These are phyloP conservation scores for Wickerhamiella parazyma DNA, from an alignment of 805 yeast genomes.

Conservation along the genomic window DNA sequence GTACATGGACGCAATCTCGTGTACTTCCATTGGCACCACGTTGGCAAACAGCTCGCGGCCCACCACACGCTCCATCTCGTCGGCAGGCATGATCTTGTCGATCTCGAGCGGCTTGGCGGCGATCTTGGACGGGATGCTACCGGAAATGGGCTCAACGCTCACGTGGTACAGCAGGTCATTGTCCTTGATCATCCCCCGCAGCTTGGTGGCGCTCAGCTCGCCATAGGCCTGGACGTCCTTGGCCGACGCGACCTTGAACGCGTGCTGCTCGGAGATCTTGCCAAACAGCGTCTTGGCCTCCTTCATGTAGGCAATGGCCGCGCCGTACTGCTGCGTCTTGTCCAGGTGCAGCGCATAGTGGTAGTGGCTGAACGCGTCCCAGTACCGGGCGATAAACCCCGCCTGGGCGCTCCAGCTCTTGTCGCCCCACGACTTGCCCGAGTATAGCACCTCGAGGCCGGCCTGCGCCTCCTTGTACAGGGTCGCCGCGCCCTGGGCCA, in stretches of 20 bases:
- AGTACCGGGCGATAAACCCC: conserved; percentile 41
- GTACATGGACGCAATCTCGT: conserved; percentile 74
- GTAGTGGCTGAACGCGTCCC: conserved; percentile 45
- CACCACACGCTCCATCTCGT: conserved; percentile 35
- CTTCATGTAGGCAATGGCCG: conserved; percentile 52
- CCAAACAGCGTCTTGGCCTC: conserved; percentile 28
- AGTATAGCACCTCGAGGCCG: conserved; percentile 24
- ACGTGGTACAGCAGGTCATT: conserved; percentile 86
- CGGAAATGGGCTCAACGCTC: conserved; percentile 48
- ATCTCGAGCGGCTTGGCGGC: conserved; percentile 49
- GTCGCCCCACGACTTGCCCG: conserved; percentile 30
- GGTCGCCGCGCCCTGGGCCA: conserved; percentile 48
- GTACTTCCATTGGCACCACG: conserved; percentile 75
- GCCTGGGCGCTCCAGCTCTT: conserved; percentile 39
- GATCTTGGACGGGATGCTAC: conserved; percentile 54
- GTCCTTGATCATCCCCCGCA: conserved; percentile 47
- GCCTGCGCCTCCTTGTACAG: conserved; percentile 42
- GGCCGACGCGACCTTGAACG: conserved; percentile 3
- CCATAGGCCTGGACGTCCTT: conserved; percentile 4
- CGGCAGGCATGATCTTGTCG: conserved; percentile 27
- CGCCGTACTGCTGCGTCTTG: conserved; percentile 50
- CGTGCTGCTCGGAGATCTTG: conserved; percentile 10
- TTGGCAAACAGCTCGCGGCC: conserved; percentile 55
- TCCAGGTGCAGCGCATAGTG: conserved; percentile 46
- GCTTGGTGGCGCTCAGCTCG: conserved; percentile 6